Evolutionary conservation across 805 yeast genomes (phyloP), one percentile per base, ranked within the genome.

Genomic region (Cyberlindnera samutprakarnensis): DNA sequence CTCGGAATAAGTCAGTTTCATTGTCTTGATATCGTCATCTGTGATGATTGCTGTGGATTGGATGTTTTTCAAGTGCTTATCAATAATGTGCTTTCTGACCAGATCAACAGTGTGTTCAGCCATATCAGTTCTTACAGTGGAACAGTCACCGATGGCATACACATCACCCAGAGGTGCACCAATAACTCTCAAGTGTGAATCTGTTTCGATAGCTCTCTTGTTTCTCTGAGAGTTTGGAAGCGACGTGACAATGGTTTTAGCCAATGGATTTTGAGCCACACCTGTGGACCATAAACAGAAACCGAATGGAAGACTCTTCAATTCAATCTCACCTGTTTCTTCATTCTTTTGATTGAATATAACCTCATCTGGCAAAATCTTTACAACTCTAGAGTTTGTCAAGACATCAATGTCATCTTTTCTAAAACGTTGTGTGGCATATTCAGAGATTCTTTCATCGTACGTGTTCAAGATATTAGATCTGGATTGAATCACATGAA

Each of bases 221-320:
- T 79, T 79, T 42, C 61, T 62, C 56, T 79, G 86, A 19, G 57
- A 49, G 2, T 56, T 62, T 10, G 53, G 47, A 23, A 79, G 57
- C n/a, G 62, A 53, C 14, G 62, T 55, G 28, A 70, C 78, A 27
- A 79, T 62, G 23, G 65, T 66, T 48, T 67, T 66, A 7, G 83
- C 77, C 30, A 79, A 51, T 12, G 78, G 80, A 38, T 74, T 69
- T 44, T 73, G 78, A 6, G 81, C 73, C 24, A 78, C 82, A 38
- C 87, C 87, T 1, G 87, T 79, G 2, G 85, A 77, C 87, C 87
- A 79, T 28, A 79, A 51, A 50, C 85, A 76, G 23, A 79, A 52
- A 10, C 87, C 87, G 38, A 68, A 78, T 28, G 84, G 79, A 31
- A 79, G 53, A 37, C 69, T 67, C 49, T 68, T 72, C 23, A 53